Conservation (phyloP, 108 stramenopile species). For the Cylindrotheca closterium region DNA sequence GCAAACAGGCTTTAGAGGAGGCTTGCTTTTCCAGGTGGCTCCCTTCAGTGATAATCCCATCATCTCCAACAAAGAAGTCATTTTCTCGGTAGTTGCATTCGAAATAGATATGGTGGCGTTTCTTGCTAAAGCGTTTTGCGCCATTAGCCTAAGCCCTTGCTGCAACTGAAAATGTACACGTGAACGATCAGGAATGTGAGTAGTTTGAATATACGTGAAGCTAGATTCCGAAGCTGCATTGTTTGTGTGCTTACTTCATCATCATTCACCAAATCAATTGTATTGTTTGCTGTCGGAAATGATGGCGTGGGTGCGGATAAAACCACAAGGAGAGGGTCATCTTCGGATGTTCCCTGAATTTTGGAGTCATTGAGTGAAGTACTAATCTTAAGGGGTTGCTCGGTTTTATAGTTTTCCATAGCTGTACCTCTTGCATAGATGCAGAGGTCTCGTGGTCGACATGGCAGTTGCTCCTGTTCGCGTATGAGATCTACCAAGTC, state of each 20-base stretch:
- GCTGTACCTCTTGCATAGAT: not conserved
- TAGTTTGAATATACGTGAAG: not conserved
- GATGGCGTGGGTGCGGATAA: too few relatives aligned
- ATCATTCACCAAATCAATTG: too few relatives aligned
- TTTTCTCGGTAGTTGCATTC: not conserved
- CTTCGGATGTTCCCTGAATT: not conserved
- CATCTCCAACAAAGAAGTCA: not conserved
- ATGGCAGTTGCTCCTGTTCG: too few relatives aligned
- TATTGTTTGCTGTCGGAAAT: too few relatives aligned
- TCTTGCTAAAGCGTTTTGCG: slow-evolving; percentile 2
- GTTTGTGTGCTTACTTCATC: not conserved
- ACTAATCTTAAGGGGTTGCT: not conserved
- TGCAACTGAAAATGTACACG: too few relatives aligned
- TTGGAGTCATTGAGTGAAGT: not conserved
- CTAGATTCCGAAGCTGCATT: not conserved
- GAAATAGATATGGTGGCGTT: slow-evolving; percentile 5
- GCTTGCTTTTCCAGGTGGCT: slow-evolving; percentile 6
- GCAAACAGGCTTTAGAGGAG: not conserved
- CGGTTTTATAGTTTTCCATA: not conserved
- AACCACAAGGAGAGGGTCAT: not conserved
- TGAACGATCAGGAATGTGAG: too few relatives aligned
- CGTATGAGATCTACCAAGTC: too few relatives aligned
- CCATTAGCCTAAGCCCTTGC: slow-evolving; percentile 7
- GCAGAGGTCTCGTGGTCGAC: not conserved
- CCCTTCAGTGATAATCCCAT: not conserved